Base-by-base conservation (phyloP, 805 yeast genomes). In the Kodamaea restingae region DNA sequence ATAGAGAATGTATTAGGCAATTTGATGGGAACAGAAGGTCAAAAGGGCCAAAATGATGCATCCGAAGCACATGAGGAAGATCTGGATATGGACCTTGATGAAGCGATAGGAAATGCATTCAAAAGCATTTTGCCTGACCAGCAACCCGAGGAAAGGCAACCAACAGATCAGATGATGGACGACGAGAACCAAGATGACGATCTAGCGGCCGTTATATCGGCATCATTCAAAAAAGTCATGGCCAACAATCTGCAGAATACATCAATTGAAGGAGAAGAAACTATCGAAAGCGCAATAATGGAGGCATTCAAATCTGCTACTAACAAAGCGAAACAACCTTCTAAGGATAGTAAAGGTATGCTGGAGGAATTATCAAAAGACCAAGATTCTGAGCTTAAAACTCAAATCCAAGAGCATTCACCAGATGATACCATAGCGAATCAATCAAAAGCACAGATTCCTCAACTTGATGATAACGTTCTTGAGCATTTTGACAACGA, bases 401-500 rank as follows among this genome's bases (percentile, higher is more conserved):
- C 46, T 39, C 61, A 61, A 40, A 63, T 63, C 35, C 63, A 54
- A 40, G 56, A 42, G 34, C 57, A 58, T 36, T 43, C 50, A 39
- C 30, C 38, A 9, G 55, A 49, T 32, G 45, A 45, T 22, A 12
- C 41, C 11, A 8, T 39, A n/a, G 36, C 36, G 38, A 40, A 25
- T 11, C 34, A 40, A 15, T 17, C 42, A 9, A 53, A 48, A 10
- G 8, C 22, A 6, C 22, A 20, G 8, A 42, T 65, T 30, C 70
- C 70, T 3, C 61, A 51, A 35, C 50, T 65, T 9, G 70, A 63
- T 37, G 70, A 65, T 3, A 58, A 54, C 29, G 58, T 63, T 15
- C 48, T 64, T 21, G 64, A 56, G 9, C 70, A 65, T 45, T 65
- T 65, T 41, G 63, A 61, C 27, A 50, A 58, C 22, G 65, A 61